Evolutionary conservation across 2,329 filamentous ascomycete species (phyloP), one percentile per base, ranked within the genome.

Genomic region (Claviceps pusilla): DNA sequence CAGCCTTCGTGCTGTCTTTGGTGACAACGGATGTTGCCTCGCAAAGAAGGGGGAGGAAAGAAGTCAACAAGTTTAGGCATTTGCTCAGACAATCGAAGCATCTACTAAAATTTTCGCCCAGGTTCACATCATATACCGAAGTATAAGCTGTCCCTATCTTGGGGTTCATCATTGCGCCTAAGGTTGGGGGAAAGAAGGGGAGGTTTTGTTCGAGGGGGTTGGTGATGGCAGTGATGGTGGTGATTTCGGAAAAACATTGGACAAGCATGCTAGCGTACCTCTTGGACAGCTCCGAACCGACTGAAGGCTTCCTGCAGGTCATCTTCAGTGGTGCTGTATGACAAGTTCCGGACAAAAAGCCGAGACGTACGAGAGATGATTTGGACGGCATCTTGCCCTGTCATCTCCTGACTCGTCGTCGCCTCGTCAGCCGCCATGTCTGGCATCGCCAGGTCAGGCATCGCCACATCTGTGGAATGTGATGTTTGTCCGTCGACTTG

Each of bases 81-180:
- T 59, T 59, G 66, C 62, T 90, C 86, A 93, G 89, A 79, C 75
- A 76, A 72, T 85, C 89, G 83, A 90, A 86, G 88, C 87, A 95
- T 97, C 91, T 98, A 98, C 93, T 96, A 98, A 95, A 94, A 95
- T 93, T 86, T 80, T 88, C 84, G 89, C 84, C 84, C 85, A 83
- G 82, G 71, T 78, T 89, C 76, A 82, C 87, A 90, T 94, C 90
- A 97, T 76, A 76, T 89, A 87, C 88, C 73, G 69, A 64, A 76
- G 86, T 86, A 91, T 96, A 87, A 89, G 91, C 83, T 97, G 93
- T 97, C 93, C 93, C 93, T 97, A 97, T 97, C 93, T 56, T 56
- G 86, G 87, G 81, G 75, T 88, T 97, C 91, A 97, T 97, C 93
- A 91, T 79, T 70, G 73, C 75, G 76, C 59, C 59, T 47, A 24